A percentile compares a stretch with the other conserved stretches of the same genome.
These are phyloP conservation scores for Penicillium pancosmium DNA, from an alignment of 495 filamentous ascomycete species.

Conservation along the genomic window DNA sequence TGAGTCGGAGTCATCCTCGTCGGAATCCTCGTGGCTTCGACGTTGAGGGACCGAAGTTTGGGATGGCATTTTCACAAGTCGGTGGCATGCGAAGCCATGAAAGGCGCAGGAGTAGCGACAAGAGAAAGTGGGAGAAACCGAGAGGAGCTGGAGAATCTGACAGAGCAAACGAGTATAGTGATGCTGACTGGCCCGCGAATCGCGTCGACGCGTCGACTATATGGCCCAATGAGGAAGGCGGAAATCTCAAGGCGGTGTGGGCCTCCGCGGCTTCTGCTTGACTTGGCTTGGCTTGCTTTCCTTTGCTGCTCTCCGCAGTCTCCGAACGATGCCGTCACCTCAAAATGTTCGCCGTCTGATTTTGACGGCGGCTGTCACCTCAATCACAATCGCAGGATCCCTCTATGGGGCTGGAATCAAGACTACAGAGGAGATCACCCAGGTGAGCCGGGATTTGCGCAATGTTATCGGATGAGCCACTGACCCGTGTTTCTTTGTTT, in stretches of 20 bases:
- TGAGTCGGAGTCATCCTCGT: slow-evolving; percentile 20
- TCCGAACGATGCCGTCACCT: slow-evolving; percentile 27
- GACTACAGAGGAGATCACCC: slow-evolving; percentile 44
- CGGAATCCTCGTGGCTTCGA: slow-evolving; percentile 34
- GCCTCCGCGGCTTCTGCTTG: neutral
- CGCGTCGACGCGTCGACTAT: slow-evolving; percentile 3
- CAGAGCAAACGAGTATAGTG: too few species aligned
- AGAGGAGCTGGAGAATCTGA: too few species aligned
- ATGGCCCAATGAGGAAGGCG: neutral
- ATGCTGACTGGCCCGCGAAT: neutral
- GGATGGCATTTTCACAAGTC: slow-evolving; percentile 32
- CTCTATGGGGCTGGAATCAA: slow-evolving; percentile 60
- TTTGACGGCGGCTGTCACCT: slow-evolving; percentile 48
- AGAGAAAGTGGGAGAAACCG: too few species aligned
- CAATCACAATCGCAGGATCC: slow-evolving; percentile 54
- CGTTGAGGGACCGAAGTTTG: slow-evolving; percentile 30
- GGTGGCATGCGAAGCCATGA: too few species aligned
- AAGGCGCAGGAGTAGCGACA: too few species aligned
- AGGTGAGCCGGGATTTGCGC: slow-evolving; percentile 31
- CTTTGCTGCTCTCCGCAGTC: slow-evolving; percentile 1
- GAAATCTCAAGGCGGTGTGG: slow-evolving; percentile 28
- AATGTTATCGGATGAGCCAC: neutral
- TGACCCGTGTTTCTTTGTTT: neutral
- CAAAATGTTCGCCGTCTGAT: slow-evolving; percentile 42
- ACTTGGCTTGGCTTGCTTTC: slow-evolving; percentile 5